These are phyloP conservation scores for Monosporascus sp. DNA, from an alignment of 2,329 filamentous ascomycete genomes.

Conservation along the genomic window DNA sequence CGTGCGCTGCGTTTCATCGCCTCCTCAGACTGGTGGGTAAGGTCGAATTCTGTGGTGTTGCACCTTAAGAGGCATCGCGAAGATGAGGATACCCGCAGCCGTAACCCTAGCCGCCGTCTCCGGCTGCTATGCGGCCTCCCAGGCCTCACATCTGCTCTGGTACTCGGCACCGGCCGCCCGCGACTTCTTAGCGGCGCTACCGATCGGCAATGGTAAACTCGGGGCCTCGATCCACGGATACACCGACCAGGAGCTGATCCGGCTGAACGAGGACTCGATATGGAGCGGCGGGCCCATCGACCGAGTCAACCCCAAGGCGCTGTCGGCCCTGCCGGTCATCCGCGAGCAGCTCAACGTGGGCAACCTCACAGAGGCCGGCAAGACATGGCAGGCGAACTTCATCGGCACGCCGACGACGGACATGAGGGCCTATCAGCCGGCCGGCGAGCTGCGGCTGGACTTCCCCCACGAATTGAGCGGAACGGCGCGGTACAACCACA, in stretches of 20 bases:
- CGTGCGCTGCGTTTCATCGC: background rate
- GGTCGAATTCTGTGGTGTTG: background rate
- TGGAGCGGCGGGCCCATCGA: conserved; percentile 33
- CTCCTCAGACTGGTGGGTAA: background rate
- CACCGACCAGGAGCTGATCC: conserved; percentile 30
- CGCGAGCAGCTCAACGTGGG: conserved; percentile 28
- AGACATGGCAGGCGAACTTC: conserved; percentile 26
- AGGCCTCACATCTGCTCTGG: background rate
- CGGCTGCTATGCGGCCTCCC: background rate
- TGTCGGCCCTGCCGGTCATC: conserved; percentile 24
- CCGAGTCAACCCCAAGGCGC: conserved; percentile 27
- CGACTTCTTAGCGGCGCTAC: conserved; percentile 20
- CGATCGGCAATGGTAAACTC: conserved; percentile 33
- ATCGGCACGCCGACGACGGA: conserved; percentile 27
- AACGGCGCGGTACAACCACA: conserved; percentile 24
- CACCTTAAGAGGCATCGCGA: background rate
- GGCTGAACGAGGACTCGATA: conserved; percentile 35
- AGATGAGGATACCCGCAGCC: background rate
- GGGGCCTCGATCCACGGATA: conserved; percentile 32
- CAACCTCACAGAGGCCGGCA: conserved; percentile 29
- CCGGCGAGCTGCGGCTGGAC: conserved; percentile 21
- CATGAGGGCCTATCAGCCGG: conserved; percentile 31
- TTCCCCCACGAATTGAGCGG: conserved; percentile 21
- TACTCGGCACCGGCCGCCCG: background rate
- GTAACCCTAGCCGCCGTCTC: background rate